These are phyloP conservation scores for Russula sp. DNA, from an alignment of 768 basidiomycete genomes.

Conservation along the genomic window DNA sequence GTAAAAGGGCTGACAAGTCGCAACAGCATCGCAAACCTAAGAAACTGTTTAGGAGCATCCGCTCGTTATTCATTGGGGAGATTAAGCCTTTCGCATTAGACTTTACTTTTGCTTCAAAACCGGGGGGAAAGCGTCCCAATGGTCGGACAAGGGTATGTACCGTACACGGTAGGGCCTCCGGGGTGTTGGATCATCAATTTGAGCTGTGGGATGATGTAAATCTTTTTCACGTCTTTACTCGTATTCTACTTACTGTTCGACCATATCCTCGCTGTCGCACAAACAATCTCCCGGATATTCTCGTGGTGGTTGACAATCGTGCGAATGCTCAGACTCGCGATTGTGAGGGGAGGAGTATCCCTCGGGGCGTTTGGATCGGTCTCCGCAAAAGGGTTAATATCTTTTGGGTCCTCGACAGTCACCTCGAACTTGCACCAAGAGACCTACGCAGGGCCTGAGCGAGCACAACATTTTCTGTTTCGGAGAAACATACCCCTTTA, in stretches of 20 bases:
- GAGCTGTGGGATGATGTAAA: constrained; percentile 47
- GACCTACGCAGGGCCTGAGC: constrained; percentile 47
- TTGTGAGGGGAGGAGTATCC: constrained; percentile 83
- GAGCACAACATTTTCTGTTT: neutral
- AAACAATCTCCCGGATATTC: constrained; percentile 93
- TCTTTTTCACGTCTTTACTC: neutral
- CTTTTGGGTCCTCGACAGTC: constrained; percentile 78
- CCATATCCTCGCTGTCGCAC: constrained; percentile 82
- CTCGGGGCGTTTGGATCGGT: constrained; percentile 64
- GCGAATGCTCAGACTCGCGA: constrained; percentile 84
- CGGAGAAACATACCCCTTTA: constrained; percentile 61
- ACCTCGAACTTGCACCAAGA: constrained; percentile 98
- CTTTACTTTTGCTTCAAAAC: constrained; percentile 71
- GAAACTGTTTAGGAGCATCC: constrained; percentile 77
- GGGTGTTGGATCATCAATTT: constrained; percentile 92
- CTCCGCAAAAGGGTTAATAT: constrained; percentile 80
- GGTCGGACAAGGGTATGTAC: constrained; percentile 90
- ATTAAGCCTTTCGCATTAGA: constrained; percentile 65
- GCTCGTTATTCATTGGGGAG: constrained; percentile 74
- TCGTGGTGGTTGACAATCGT: constrained; percentile 92
- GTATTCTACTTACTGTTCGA: constrained; percentile 49
- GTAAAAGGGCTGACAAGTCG: neutral
- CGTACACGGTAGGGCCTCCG: constrained; percentile 76
- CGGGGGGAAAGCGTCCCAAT: constrained; percentile 78
- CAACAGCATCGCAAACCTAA: constrained; percentile 49